Conservation (phyloP, 2,329 filamentous ascomycete genomes). For the Endothia cerciana region DNA sequence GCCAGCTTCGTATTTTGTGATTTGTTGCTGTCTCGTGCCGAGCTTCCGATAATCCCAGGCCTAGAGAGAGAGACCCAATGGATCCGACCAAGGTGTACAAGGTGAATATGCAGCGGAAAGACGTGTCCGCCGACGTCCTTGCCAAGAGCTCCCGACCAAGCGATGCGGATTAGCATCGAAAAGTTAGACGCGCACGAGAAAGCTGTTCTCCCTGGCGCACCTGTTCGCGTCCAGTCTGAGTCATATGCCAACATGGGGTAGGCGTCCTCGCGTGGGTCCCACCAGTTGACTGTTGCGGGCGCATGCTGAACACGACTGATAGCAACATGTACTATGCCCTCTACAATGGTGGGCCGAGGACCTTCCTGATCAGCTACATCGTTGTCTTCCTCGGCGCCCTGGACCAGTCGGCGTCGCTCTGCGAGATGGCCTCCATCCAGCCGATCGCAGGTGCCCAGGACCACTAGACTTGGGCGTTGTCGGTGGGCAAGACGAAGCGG, state of each 20-base stretch:
- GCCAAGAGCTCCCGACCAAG: not conserved
- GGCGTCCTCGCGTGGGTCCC: not conserved
- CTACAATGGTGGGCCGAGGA: conserved; percentile 40
- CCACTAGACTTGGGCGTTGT: conserved; percentile 42
- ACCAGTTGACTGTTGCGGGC: too few species aligned
- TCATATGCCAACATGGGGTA: conserved; percentile 17
- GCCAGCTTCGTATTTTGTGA: too few species aligned
- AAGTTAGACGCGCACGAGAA: conserved; percentile 9
- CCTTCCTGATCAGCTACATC: conserved; percentile 38
- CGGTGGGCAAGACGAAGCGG: conserved; percentile 3
- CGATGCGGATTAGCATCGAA: not conserved
- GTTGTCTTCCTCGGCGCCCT: conserved; percentile 37
- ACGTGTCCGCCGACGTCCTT: too few species aligned
- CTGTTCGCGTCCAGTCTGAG: conserved; percentile 16
- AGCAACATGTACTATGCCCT: conserved; percentile 32
- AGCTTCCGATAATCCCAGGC: too few species aligned
- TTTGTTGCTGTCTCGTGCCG: too few species aligned
- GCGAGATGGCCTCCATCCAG: conserved; percentile 45
- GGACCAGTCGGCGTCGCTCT: conserved; percentile 39
- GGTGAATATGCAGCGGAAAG: too few species aligned
- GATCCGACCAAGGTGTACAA: too few species aligned
- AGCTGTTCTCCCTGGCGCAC: conserved; percentile 18
- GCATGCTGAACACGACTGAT: not conserved
- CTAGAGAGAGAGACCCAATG: too few species aligned
- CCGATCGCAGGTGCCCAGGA: conserved; percentile 47